Base-by-base conservation (phyloP, 345 rosid species). In the Euphorbia pulcherrima region DNA sequence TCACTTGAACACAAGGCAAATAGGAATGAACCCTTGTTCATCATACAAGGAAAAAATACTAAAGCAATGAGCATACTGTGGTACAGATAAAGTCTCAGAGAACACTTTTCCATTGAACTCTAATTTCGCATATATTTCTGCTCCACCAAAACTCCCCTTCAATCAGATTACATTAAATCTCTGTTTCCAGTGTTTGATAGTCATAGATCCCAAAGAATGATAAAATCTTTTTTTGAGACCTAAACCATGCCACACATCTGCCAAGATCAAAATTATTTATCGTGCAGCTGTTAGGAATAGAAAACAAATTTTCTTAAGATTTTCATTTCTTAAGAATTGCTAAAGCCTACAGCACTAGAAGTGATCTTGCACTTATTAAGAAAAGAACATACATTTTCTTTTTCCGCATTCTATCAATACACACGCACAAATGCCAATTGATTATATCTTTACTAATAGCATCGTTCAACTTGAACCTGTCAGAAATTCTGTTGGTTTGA, bases 401-500 rank as follows among this genome's bases (percentile, higher is more conserved):
- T 53, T 23, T 53, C 28, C 57, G 23, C 57, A 53, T 8, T 23
- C 28, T 50, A 23, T 21, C 28, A 20, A 53, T 18, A 24, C 44
- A 59, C 16, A 59, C 41, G 18, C 8, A n/a, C 56, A 46, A 27
- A 64, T 17, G 37, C 17, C 52, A 41, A 40, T 16, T 62, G 66
- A 41, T 23, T 41, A 41, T 8, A 62, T 17, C 35, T 62, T 52
- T 17, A 46, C 24, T 26, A 28, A 6, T n/a, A 47, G 40, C 55
- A 8, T 6, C 39, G 9, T 46, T 23, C 65, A 62, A 62, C 55
- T 6, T 64, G 55, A 64, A 64, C 52, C 55, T 33, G 40, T 35
- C 40, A 35, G 27, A 64, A n/a, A 53, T 53, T 64, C 55, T 46
- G 55, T 64, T 64, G 67, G 40, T 64, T 55, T n/a, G 24, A 46